Evolutionary conservation across 768 basidiomycete species (phyloP).

Genomic region (Tephrocybe sp.): DNA sequence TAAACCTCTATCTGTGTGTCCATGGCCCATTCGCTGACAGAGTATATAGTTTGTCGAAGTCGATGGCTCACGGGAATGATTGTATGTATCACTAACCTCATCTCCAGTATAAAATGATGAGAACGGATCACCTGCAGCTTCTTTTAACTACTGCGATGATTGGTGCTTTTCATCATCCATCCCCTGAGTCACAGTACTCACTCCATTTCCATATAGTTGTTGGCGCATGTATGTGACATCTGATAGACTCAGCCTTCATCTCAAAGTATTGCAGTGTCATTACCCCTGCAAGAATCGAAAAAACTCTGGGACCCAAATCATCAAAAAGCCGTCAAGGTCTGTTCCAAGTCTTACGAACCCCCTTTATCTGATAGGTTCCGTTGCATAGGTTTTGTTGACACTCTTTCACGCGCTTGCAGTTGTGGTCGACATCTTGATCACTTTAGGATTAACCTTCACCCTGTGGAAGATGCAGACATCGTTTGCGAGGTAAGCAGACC

Average conservation of each 20-base stretch:
- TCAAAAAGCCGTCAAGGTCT: not conserved
- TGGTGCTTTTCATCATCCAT: not conserved
- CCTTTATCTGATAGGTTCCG: no score
- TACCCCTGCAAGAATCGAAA: no score
- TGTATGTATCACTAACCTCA: not conserved
- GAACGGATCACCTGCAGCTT: not conserved
- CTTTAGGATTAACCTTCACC: slow-evolving; percentile 2
- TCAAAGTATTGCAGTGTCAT: not conserved
- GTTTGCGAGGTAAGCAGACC: not conserved
- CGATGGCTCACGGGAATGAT: slow-evolving; percentile 7
- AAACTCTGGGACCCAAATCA: not conserved
- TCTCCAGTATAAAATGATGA: not conserved
- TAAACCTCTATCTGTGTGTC: not conserved
- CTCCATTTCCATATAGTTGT: not conserved
- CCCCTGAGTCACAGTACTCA: not conserved
- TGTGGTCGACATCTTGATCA: slow-evolving; percentile 9
- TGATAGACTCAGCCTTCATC: no score
- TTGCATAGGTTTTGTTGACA: slow-evolving; percentile 1
- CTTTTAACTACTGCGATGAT: slow-evolving; percentile 1
- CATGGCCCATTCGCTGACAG: not conserved
- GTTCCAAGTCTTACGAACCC: not conserved
- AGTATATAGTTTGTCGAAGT: not conserved
- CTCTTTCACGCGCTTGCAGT: slow-evolving; percentile 5
- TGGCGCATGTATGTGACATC: not conserved
- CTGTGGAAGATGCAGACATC: not conserved